Percentiles rank a stretch among this genome's conserved stretches.
phyloP scores from a whole-genome alignment of 495 filamentous ascomycete species.

The Trichoderma erinaceum region DNA sequence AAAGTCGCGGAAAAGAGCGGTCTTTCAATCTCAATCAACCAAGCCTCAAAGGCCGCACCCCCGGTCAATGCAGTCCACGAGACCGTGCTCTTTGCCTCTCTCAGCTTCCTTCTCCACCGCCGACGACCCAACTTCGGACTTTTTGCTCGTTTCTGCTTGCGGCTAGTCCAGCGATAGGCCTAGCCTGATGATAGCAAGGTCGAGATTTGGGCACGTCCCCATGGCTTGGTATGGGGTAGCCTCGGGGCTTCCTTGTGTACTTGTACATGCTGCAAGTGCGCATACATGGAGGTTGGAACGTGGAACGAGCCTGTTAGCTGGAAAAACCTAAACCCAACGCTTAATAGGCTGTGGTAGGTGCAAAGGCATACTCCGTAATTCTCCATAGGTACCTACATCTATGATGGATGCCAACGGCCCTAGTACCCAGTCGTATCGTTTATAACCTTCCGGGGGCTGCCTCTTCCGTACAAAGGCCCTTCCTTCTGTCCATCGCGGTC shows the following conservation, averaged over 20 bases:
- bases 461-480: not conserved
- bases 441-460: not conserved
- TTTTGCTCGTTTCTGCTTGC: not conserved
- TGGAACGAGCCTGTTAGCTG: not conserved
- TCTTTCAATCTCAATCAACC: not conserved
- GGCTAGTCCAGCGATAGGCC: not conserved
- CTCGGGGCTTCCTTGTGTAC: not conserved
- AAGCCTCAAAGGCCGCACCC: not conserved
- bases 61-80: not conserved
- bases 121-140: not conserved
- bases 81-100: not conserved
- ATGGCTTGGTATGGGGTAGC: not conserved
- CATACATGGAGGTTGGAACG: not conserved
- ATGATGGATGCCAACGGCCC: not conserved
- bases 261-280: not conserved
- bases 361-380: not conserved
- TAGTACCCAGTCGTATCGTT: not conserved
- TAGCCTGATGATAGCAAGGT: not conserved
- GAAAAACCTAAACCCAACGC: not conserved
- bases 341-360: not conserved
- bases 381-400: not conserved
- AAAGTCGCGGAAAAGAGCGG: not conserved
- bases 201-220: not conserved
- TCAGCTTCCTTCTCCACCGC: conserved; percentile 3
- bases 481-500: not conserved